Base-by-base conservation (phyloP, 2,329 filamentous ascomycete species). In the Dryadomyces quercivorus region DNA sequence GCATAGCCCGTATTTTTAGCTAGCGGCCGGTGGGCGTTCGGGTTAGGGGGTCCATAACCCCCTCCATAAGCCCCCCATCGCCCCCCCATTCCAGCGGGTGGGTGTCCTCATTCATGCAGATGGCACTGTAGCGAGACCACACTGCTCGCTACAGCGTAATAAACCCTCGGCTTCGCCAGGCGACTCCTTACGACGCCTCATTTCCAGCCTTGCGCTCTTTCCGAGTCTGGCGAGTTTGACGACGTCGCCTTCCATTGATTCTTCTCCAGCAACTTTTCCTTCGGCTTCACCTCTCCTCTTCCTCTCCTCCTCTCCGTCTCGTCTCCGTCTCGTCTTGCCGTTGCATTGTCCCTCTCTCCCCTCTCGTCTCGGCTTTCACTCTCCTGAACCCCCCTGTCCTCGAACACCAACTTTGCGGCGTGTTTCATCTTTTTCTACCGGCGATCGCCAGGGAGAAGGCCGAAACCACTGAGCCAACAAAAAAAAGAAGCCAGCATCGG, bases 301-400 rank as follows among this genome's bases (percentile, higher is more conserved):
- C 15, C 16, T 8, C 40, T 43, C 40, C 40, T 43, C n/a, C n/a
- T n/a, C n/a, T n/a, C n/a, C n/a, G n/a, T n/a, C n/a, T n/a, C n/a
- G n/a, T n/a, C n/a, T n/a, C n/a, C n/a, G n/a, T n/a, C n/a, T n/a
- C n/a, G n/a, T n/a, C n/a, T n/a, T n/a, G n/a, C n/a, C n/a, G n/a
- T n/a, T n/a, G n/a, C n/a, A n/a, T n/a, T n/a, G n/a, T n/a, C n/a
- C n/a, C n/a, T n/a, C n/a, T n/a, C 38, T 42, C 16, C 38, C 12
- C 16, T 42, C 38, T n/a, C 38, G 38, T 42, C 12, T 42, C 38
- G 12, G 12, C 12, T 45, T 9, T 45, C 22, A 13, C 46, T 34
- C 44, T 42, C 51, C 51, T 53, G 50, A 46, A 48, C 38, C 50
- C 44, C 44, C 22, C 22, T 34, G 31, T 36, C 43, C 18, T 52